Conservation (phyloP, 2,329 filamentous ascomycete species). For the Gnomoniopsis sp. region DNA sequence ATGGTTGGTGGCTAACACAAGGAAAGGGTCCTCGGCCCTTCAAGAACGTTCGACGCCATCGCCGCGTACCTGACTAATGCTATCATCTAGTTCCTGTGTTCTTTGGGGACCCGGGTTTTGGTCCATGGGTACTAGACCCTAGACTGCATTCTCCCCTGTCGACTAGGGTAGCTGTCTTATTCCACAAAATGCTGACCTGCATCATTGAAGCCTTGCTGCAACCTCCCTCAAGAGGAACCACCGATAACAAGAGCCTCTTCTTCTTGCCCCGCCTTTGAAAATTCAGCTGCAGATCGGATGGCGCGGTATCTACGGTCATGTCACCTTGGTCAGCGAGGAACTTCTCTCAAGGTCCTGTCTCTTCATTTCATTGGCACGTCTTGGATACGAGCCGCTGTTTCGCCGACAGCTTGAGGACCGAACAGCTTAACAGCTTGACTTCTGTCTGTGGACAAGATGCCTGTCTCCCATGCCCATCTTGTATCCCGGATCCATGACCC, state of each 20-base stretch:
- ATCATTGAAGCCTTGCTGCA: slow-evolving; percentile 6
- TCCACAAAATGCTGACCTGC: neutral
- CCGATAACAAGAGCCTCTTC: neutral
- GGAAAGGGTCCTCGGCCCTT: no score
- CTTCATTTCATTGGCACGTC: neutral
- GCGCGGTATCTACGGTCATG: neutral
- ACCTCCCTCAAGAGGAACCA: neutral
- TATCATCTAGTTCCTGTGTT: neutral
- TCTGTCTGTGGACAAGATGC: neutral
- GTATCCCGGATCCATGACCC: no score
- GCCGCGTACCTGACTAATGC: neutral
- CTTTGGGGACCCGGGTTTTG: neutral
- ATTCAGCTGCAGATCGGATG: neutral
- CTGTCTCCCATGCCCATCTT: neutral
- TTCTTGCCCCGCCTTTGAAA: slow-evolving; percentile 3
- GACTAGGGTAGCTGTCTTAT: slow-evolving; percentile 12
- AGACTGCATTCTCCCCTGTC: slow-evolving; percentile 6
- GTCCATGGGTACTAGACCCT: neutral
- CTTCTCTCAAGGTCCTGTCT: neutral
- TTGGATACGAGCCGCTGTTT: neutral
- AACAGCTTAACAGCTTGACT: neutral
- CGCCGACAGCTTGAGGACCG: neutral
- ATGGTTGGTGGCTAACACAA: no score
- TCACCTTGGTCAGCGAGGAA: neutral
- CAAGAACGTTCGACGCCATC: no score